A percentile compares a stretch with the other conserved stretches of the same genome.
These are phyloP conservation scores for Acanthamoeba royreba DNA, from an alignment of 208 protist species.

Conservation along the genomic window DNA sequence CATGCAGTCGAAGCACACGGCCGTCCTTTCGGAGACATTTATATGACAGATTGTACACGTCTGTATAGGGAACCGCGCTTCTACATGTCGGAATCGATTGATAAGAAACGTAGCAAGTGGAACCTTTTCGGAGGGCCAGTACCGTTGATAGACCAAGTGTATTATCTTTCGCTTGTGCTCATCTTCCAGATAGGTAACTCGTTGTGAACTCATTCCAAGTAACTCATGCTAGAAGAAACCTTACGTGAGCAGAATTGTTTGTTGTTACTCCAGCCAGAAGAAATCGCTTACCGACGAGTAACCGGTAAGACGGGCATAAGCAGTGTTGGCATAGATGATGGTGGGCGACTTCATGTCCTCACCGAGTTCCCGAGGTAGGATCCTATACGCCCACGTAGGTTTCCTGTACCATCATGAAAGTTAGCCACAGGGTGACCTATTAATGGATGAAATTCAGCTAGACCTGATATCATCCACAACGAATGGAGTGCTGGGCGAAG, in stretches of 20 bases:
- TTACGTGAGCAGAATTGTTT: too few species aligned
- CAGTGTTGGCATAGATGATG: constrained; percentile 3
- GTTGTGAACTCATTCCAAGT: not conserved
- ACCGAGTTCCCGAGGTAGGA: not conserved
- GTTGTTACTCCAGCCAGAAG: too few species aligned
- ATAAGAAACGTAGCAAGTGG: not conserved
- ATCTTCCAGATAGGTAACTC: not conserved
- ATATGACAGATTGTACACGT: not conserved
- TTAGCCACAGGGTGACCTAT: too few species aligned
- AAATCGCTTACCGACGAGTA: not conserved
- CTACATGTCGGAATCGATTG: not conserved
- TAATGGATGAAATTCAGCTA: too few species aligned
- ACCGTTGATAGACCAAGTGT: not conserved
- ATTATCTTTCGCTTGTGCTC: not conserved
- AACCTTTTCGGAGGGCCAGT: not conserved
- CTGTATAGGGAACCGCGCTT: not conserved
- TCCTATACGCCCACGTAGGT: not conserved
- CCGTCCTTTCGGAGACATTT: not conserved
- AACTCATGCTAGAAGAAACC: constrained; percentile 14
- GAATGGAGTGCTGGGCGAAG: not conserved
- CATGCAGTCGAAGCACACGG: not conserved
- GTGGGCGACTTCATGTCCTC: constrained; percentile 9
- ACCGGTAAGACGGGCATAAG: not conserved
- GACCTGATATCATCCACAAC: not conserved
- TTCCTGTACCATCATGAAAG: not conserved